These are phyloP conservation scores for Amylostereum chailletii DNA, from an alignment of 1,284 basidiomycete genomes.

Conservation along the genomic window DNA sequence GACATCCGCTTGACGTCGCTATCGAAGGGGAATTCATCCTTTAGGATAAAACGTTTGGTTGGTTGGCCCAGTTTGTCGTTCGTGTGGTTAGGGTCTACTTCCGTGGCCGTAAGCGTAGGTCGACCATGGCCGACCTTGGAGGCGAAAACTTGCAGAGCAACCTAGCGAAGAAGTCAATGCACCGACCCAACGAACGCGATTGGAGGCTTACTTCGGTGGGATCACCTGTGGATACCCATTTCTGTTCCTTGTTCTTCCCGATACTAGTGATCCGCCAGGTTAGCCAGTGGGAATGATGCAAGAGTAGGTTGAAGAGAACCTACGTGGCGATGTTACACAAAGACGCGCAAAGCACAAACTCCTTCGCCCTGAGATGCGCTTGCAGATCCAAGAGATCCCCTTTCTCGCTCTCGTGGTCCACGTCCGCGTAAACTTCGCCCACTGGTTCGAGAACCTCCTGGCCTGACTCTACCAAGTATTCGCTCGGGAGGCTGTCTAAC, in stretches of 20 bases:
- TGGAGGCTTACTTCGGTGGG: slow-evolving; percentile 45
- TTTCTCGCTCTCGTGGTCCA: not conserved
- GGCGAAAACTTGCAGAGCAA: slow-evolving; percentile 8
- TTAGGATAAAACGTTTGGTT: not conserved
- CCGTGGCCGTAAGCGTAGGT: not conserved
- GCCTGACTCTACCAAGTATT: not conserved
- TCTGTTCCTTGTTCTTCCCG: slow-evolving; percentile 18
- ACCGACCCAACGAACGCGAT: slow-evolving; percentile 27
- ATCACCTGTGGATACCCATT: slow-evolving; percentile 64
- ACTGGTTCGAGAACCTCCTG: not conserved
- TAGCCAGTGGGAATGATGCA: too few relatives aligned
- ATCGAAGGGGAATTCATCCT: slow-evolving; percentile 46
- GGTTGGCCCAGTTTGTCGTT: not conserved
- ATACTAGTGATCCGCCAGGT: not conserved
- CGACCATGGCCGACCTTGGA: not conserved
- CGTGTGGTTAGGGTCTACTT: not conserved
- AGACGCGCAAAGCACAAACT: slow-evolving; percentile 8
- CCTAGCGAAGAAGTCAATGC: slow-evolving; percentile 50
- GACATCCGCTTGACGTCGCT: slow-evolving; percentile 59
- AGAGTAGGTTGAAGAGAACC: not conserved
- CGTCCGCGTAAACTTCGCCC: not conserved
- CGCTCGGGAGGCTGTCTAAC: not conserved
- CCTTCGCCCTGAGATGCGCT: not conserved
- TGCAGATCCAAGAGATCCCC: not conserved
- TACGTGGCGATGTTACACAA: slow-evolving; percentile 9